Conservation (phyloP, 768 basidiomycete genomes). For the Paxillus ammoniavirescens region DNA sequence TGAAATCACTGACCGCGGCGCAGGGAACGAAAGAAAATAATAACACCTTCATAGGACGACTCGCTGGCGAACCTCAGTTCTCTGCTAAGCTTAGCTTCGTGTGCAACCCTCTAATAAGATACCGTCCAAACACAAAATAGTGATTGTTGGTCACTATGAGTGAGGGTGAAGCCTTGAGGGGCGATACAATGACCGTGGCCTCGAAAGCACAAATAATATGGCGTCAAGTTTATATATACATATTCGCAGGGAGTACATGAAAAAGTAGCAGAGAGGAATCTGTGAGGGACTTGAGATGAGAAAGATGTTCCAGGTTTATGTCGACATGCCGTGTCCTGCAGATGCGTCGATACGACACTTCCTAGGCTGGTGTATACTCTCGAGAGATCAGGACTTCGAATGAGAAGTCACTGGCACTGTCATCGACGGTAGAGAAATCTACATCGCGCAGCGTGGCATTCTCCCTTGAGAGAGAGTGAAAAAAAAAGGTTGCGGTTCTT, state of each 20-base stretch:
- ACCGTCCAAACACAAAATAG: too few relatives aligned
- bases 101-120: too few relatives aligned
- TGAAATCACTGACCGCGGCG: too few relatives aligned
- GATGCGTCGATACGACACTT: constrained; percentile 57
- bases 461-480: constrained; percentile 36
- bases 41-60: too few relatives aligned
- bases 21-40: too few relatives aligned
- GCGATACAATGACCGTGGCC: too few relatives aligned
- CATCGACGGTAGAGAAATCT: constrained; percentile 49
- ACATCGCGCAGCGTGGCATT: constrained; percentile 68
- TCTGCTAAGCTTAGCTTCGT: too few relatives aligned
- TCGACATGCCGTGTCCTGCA: constrained; percentile 64
- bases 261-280: not conserved
- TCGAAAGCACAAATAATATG: not conserved
- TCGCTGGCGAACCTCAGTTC: too few relatives aligned
- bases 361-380: constrained; percentile 56
- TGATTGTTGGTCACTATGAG: too few relatives aligned
- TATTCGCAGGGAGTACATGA: not conserved
- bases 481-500: constrained; percentile 14
- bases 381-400: constrained; percentile 53
- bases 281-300: not conserved
- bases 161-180: too few relatives aligned
- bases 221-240: not conserved
- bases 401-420: constrained; percentile 63
- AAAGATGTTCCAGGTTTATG: constrained; percentile 50